Evolutionary conservation across 192 early-diverging fungal species (phyloP), one percentile per base, ranked within the genome.

Genomic region (Entomortierella chlamydospora): DNA sequence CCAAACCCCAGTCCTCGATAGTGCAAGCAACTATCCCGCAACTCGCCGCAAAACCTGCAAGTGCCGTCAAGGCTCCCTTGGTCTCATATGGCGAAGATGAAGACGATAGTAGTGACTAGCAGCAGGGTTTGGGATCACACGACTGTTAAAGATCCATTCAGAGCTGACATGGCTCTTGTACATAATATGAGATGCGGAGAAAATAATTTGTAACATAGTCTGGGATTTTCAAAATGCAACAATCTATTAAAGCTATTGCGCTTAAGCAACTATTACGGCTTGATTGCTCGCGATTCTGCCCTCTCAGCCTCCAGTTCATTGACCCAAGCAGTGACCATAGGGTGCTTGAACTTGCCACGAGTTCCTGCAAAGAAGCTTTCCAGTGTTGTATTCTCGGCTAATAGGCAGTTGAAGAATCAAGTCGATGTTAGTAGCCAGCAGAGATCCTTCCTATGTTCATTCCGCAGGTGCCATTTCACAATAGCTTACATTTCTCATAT

Each of bases 321-420:
- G 13, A 88, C 96, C 95, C 95, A 95, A 25, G 81, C 83, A 43
- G 88, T 86, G 15, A 97, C 91, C 60, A 88, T 89, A 20, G 95
- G 94, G 61, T 98, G 95, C 61, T 73, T 74, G 78, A 98, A 97
- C 57, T 93, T 93, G 47, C 90, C 95, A 18, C 68, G 73, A 0
- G 96, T 97, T 7, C 90, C 90, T 11, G 90, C 89, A 61, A 95
- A 97, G 67, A 98, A 98, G 26, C 82, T 83, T 60, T 95, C 89
- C 23, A 98, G 77, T 23, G 72, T 59, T 43, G 87, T 88, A 8
- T 81, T 65, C 45, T 92, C 89, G 22, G 85, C 89, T 88, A 74
- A 0, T 50, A n/a, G n/a, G n/a, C n/a, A n/a, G 37, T 39, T 50
- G 22, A 31, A 53, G 4, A 54, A 51, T 30, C 56, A 61, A 50